phyloP scores from a whole-genome alignment of 2,329 filamentous ascomycete species.

The Aspergillus awamori region DNA sequence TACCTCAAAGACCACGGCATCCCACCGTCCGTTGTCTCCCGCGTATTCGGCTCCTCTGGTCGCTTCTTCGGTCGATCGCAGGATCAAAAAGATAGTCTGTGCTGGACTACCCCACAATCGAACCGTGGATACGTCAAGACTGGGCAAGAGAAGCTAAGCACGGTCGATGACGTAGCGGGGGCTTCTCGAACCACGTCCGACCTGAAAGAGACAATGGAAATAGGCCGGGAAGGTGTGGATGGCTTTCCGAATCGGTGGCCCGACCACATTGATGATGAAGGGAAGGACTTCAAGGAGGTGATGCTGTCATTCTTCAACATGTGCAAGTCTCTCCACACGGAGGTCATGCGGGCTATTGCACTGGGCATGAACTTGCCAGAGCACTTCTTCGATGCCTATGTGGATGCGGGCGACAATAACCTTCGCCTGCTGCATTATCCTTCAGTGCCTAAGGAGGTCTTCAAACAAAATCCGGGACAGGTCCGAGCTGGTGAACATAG shows the following conservation, averaged over 20 bases:
- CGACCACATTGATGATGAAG: constrained; percentile 54
- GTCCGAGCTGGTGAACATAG: constrained; percentile 79
- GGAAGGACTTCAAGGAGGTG: constrained; percentile 65
- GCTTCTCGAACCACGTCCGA: constrained; percentile 56
- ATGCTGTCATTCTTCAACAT: constrained; percentile 76
- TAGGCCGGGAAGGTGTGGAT: constrained; percentile 62
- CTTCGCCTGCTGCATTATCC: constrained; percentile 79
- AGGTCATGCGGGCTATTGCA: constrained; percentile 83
- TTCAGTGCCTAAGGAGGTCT: constrained; percentile 65
- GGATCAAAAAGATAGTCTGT: constrained; percentile 65
- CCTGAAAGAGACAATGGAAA: constrained; percentile 63
- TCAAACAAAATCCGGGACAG: constrained; percentile 67
- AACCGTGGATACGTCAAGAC: constrained; percentile 74
- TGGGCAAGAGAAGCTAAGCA: constrained; percentile 72
- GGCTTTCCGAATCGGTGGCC: constrained; percentile 80
- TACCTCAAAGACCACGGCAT: constrained; percentile 84
- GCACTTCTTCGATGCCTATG: constrained; percentile 74
- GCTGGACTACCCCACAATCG: constrained; percentile 71
- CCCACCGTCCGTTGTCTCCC: constrained; percentile 57
- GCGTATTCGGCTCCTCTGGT: constrained; percentile 69
- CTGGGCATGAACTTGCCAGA: constrained; percentile 75
- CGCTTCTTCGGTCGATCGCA: constrained; percentile 69
- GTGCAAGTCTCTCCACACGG: constrained; percentile 72
- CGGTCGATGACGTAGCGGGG: constrained; percentile 56
- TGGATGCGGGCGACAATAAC: constrained; percentile 70